A percentile compares a stretch with the other conserved stretches of the same genome.
These are phyloP conservation scores for Heritiera littoralis DNA, from an alignment of 345 rosid species.

Conservation along the genomic window DNA sequence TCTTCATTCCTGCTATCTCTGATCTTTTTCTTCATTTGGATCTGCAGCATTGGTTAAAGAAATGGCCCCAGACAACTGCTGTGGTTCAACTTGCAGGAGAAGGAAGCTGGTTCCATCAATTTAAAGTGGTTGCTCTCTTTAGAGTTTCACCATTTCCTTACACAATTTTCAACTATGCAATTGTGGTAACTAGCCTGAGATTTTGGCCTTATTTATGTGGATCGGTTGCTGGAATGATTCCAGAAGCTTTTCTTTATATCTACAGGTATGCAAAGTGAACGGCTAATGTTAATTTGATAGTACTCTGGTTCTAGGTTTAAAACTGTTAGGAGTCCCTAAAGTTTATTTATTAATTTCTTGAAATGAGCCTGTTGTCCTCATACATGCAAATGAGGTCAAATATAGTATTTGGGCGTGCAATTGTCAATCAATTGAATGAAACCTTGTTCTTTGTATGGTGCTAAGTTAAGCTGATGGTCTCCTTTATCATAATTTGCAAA, in stretches of 20 bases:
- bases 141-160: slow-evolving; percentile 96
- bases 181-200: slow-evolving; percentile 77
- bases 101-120: slow-evolving; percentile 97
- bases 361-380: neutral
- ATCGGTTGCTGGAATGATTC: slow-evolving; percentile 91
- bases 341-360: neutral
- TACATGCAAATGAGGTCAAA: neutral
- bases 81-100: slow-evolving; percentile 84
- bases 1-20: neutral
- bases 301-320: neutral
- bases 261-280: slow-evolving; percentile 55
- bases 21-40: slow-evolving; percentile 16
- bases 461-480: slow-evolving; percentile 10
- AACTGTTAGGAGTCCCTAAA: neutral
- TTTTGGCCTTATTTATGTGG: slow-evolving; percentile 95
- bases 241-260: slow-evolving; percentile 94
- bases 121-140: slow-evolving; percentile 84
- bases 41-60: slow-evolving; percentile 86
- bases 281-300: neutral
- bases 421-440: slow-evolving; percentile 1
- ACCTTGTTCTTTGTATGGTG: neutral
- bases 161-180: slow-evolving; percentile 94
- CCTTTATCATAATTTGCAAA: neutral
- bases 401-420: neutral
- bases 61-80: slow-evolving; percentile 90